Percentiles rank a stretch among this genome's conserved stretches.
Evolutionary conservation across 768 basidiomycete genomes (phyloP).

Genomic region (Glaciozyma martinii): DNA sequence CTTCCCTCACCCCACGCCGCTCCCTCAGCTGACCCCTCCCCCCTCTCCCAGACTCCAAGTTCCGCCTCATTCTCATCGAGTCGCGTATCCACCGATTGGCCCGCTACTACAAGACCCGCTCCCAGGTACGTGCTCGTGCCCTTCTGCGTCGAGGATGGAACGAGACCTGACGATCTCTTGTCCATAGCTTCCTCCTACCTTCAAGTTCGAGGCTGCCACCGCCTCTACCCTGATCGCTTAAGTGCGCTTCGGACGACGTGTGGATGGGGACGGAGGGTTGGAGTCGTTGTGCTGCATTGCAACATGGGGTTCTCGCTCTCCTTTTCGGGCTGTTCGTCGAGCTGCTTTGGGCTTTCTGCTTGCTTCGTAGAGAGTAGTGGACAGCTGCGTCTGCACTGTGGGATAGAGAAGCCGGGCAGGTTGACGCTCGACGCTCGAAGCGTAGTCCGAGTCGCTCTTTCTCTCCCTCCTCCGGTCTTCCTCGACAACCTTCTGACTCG

Average conservation of each 20-base stretch:
- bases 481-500: too few species aligned
- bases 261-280: too few species aligned
- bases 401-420: too few species aligned
- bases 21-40: neutral
- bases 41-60: conserved; percentile 60
- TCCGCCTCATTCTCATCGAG: conserved; percentile 97
- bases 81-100: conserved; percentile 96
- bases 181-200: conserved; percentile 45
- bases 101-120: conserved; percentile 89
- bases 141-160: neutral
- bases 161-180: neutral
- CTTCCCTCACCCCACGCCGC: neutral
- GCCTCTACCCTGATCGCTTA: conserved; percentile 54
- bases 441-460: too few species aligned
- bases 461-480: too few species aligned
- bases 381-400: too few species aligned
- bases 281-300: too few species aligned
- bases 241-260: neutral
- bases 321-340: too few species aligned
- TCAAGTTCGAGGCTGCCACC: conserved; percentile 96
- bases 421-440: too few species aligned
- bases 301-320: too few species aligned
- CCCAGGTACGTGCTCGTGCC: conserved; percentile 48
- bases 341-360: too few species aligned
- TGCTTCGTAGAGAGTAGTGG: too few species aligned